Evolutionary conservation across 2,329 filamentous ascomycete genomes (phyloP).

Genomic region (Venturia asperata): DNA sequence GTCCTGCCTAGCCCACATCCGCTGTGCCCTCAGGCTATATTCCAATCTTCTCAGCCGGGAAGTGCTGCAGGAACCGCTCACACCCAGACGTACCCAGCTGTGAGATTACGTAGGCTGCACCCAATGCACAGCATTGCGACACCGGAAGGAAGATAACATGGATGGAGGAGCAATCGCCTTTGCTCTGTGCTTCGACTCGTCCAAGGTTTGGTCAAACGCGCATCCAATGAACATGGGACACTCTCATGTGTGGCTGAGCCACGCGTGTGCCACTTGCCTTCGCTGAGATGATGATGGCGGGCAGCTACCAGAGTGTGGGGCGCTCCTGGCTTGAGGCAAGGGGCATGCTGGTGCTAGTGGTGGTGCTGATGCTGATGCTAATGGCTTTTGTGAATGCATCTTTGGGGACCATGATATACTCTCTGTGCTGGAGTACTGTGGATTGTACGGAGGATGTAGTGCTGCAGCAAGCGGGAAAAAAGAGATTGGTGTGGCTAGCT

Average conservation of each 20-base stretch:
- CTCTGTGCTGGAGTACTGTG: not conserved
- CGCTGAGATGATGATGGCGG: not conserved
- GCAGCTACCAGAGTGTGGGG: not conserved
- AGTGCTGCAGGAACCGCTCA: not conserved
- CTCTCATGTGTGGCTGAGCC: conserved; percentile 10
- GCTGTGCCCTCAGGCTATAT: too few species aligned
- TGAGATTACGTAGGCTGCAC: not conserved
- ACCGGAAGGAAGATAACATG: not conserved
- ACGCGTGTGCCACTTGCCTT: conserved; percentile 2
- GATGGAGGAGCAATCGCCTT: too few species aligned
- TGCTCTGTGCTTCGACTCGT: not conserved
- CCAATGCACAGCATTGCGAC: not conserved
- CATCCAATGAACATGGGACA: not conserved
- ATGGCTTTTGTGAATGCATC: not conserved
- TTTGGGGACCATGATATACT: not conserved
- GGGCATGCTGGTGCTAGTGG: too few species aligned
- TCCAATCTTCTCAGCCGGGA: too few species aligned
- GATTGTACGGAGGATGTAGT: too few species aligned
- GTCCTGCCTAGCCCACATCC: too few species aligned
- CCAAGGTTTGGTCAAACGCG: not conserved
- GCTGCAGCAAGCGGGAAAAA: not conserved
- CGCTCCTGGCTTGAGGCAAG: not conserved
- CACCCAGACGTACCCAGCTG: not conserved
- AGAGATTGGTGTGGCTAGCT: conserved; percentile 6
- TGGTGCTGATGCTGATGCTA: too few species aligned